Base-by-base conservation (phyloP, 441 rosid species). In the Adansonia grandidieri region DNA sequence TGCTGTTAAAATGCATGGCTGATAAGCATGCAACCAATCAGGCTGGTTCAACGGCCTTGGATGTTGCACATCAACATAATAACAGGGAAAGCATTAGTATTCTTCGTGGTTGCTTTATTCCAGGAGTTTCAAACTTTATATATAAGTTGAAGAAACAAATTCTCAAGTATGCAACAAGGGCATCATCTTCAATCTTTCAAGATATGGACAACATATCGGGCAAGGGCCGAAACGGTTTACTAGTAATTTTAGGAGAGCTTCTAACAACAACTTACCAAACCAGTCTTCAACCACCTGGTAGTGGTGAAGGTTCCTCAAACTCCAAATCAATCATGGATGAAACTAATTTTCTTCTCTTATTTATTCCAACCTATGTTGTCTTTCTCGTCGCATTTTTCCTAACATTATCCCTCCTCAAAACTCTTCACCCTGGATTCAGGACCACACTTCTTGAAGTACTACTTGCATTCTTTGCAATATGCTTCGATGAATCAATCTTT, bases 251-350 rank as follows among this genome's bases (percentile, higher is more conserved):
- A 3, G 84, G 73, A 6, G 7, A 82, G 37, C 82, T 82, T 67
- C 75, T 80, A 6, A 71, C 87, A 22, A 78, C 82, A 2, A 78
- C 89, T 22, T 87, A 76, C 76, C 80, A 78, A 60, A 81, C 81
- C 2, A 50, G 78, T 8, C 80, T 84, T n/a, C 77, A 57, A 61
- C 87, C 84, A 8, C 82, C 86, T 0, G 85, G 84, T 6, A 57
- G 82, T 32, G 74, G 80, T 40, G 78, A 22, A 13, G 20, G 24
- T 13, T 37, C 13, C 11, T 65, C 70, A 40, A 40, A n/a, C 0
- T 63, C 68, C 68, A 37, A 28, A 22, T 69, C 58, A 13, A 20
- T 69, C 58, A 14, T 69, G 42, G 20, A 22, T 13, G 2, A 20
- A 48, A 0, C 1, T 22, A 15, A 3, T 5, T 69, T 69, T 13